phyloP scores from a whole-genome alignment of 148 eudicot genomes.

The Heliamphora exappendiculata region DNA sequence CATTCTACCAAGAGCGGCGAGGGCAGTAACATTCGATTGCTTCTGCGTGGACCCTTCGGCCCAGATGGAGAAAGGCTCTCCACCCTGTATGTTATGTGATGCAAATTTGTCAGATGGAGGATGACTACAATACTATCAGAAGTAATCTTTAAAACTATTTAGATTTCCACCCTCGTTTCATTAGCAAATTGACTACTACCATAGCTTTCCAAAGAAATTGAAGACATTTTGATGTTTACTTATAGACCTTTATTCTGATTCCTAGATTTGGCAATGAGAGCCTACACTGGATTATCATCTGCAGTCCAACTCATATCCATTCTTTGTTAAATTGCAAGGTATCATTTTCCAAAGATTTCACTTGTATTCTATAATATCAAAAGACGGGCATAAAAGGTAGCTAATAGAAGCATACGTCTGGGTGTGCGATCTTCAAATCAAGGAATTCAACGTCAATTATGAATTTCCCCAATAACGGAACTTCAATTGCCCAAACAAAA shows the following conservation, averaged over 20 bases:
- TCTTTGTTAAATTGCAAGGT: background rate
- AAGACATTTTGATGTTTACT: too few relatives aligned
- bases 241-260: background rate
- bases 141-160: background rate
- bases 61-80: slow-evolving; percentile 70
- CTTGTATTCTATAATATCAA: background rate
- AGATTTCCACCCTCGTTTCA: background rate
- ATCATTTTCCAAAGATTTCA: background rate
- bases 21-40: slow-evolving; percentile 44
- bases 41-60: slow-evolving; percentile 33
- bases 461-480: slow-evolving; percentile 65
- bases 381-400: background rate
- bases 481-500: slow-evolving; percentile 77
- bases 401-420: slow-evolving; percentile 34
- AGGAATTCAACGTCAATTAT: slow-evolving; percentile 85
- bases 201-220: too few relatives aligned
- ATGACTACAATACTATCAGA: background rate
- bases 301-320: background rate
- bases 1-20: slow-evolving; percentile 58
- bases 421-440: slow-evolving; percentile 57
- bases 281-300: background rate
- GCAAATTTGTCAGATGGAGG: background rate
- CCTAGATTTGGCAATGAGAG: background rate
- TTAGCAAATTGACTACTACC: too few relatives aligned
- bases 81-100: slow-evolving; percentile 39